phyloP scores from a whole-genome alignment of 225 moss, liverwort and hornwort genomes.

The Pseudisothecium myosuroides region DNA sequence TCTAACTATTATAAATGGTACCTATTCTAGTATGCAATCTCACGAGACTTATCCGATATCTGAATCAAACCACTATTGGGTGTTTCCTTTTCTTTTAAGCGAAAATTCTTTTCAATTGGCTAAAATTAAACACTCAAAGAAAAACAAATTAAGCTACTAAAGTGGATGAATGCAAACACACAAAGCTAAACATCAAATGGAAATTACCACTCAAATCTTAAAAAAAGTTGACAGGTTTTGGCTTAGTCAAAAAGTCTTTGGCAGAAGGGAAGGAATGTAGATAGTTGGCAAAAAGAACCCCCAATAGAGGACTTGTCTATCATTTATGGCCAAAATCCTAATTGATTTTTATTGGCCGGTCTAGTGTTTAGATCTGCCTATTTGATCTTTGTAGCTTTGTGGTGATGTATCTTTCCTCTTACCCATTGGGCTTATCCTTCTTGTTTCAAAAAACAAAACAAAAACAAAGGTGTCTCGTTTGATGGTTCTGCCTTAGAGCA shows the following conservation, averaged over 20 bases:
- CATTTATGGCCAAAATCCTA: too few relatives aligned
- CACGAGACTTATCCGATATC: fast-evolving
- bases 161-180: background rate
- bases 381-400: background rate
- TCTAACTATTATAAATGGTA: too few relatives aligned
- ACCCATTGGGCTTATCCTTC: background rate
- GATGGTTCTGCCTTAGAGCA: too few relatives aligned
- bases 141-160: too few relatives aligned
- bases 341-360: background rate
- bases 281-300: fast-evolving
- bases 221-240: background rate
- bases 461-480: background rate
- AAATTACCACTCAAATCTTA: background rate
- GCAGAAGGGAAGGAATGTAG: background rate
- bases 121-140: too few relatives aligned
- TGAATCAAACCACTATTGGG: fast-evolving
- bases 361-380: fast-evolving
- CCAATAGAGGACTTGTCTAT: fast-evolving
- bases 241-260: fast-evolving
- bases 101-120: fast-evolving
- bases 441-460: too few relatives aligned
- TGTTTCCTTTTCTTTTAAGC: background rate
- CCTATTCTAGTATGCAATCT: fast-evolving
- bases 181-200: background rate
- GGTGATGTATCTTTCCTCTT: background rate